Evolutionary conservation across 192 early-diverging fungal genomes (phyloP), one percentile per base, ranked within the genome.

Genomic region (Linnemannia elongata): DNA sequence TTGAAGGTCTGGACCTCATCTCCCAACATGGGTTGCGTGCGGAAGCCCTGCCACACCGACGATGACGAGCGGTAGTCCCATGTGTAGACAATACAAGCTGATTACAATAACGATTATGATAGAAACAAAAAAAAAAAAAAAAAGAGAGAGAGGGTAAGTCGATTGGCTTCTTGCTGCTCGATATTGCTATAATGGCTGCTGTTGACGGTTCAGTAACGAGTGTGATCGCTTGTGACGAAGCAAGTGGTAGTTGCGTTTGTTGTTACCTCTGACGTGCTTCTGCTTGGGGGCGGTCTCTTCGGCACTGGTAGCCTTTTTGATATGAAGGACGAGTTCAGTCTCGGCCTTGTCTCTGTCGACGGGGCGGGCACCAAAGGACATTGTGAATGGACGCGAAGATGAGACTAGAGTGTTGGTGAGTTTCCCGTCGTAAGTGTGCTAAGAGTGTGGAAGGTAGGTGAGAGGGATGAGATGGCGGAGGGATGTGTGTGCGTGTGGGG

Each of bases 1-100:
- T 99, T 99, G 91, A 97, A 99, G 69, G 95, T 96, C 83, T 98
- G 94, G n/a, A 99, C 92, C 83, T 99, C 98, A 90, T 98, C 96
- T 24, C 95, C 93, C 63, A 97, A 82, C 74, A 98, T 92, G 49
- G 98, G 98, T 77, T 93, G 95, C n/a, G 94, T 91, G 89, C 96
- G 96, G 68, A 99, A 89, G 35, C 93, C 95, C 75, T 93, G 91
- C 96, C 96, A 99, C 73, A 99, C 92, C 30, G 96, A 93, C 54
- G 93, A 93, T 12, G 96, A 95, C 8, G 95, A 94, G 80, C 97
- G 96, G 87, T 95, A 93, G 86, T 99, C 97, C 95, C 95, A 97
- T 35, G 97, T 99, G 85, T 97, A 99, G 22, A 99, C 90, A 79
- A 99, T 98, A 82, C 94, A 93, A 54, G 95, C 94, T 89, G 89